phyloP scores from a whole-genome alignment of 1,139 yeast species.

The Yamadazyma mexicana region DNA sequence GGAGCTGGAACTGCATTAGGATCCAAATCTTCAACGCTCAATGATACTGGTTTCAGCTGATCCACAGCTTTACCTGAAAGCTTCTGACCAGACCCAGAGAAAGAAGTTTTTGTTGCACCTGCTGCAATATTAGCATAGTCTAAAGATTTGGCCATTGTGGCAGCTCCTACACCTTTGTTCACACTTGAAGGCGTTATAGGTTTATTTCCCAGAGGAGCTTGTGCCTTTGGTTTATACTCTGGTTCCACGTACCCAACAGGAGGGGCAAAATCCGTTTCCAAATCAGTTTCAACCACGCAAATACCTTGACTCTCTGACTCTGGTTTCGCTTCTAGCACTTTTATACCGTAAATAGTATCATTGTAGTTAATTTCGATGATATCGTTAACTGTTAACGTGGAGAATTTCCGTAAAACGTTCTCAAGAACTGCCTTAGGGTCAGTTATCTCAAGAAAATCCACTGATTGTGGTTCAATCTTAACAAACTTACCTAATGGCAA shows the following conservation, averaged over 20 bases:
- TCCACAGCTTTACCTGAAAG: slow-evolving; percentile 62
- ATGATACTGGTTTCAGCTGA: slow-evolving; percentile 15
- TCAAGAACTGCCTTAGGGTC: slow-evolving; percentile 98
- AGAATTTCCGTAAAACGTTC: slow-evolving; percentile 83
- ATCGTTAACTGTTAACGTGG: slow-evolving; percentile 84
- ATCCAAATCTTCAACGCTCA: slow-evolving; percentile 41
- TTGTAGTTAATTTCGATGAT: slow-evolving; percentile 85
- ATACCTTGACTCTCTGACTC: slow-evolving; percentile 62
- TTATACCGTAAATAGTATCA: slow-evolving; percentile 73
- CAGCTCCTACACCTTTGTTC: slow-evolving; percentile 51
- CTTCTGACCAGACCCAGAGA: slow-evolving; percentile 68
- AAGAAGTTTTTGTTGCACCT: slow-evolving; percentile 36
- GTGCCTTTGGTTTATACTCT: slow-evolving; percentile 46
- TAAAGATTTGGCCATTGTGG: slow-evolving; percentile 79
- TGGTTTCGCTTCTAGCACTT: slow-evolving; percentile 87
- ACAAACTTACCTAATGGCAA: slow-evolving; percentile 86
- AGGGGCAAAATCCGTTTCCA: slow-evolving; percentile 97
- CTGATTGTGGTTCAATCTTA: slow-evolving; percentile 92
- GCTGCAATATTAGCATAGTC: slow-evolving; percentile 63
- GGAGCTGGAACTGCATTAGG: slow-evolving; percentile 68
- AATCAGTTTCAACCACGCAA: slow-evolving; percentile 95
- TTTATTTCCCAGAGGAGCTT: slow-evolving; percentile 29
- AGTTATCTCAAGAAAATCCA: slow-evolving; percentile 86
- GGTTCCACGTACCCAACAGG: slow-evolving; percentile 98
- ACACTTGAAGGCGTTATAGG: slow-evolving; percentile 39